phyloP scores from a whole-genome alignment of 495 filamentous ascomycete species.

The Neurospora sp. region DNA sequence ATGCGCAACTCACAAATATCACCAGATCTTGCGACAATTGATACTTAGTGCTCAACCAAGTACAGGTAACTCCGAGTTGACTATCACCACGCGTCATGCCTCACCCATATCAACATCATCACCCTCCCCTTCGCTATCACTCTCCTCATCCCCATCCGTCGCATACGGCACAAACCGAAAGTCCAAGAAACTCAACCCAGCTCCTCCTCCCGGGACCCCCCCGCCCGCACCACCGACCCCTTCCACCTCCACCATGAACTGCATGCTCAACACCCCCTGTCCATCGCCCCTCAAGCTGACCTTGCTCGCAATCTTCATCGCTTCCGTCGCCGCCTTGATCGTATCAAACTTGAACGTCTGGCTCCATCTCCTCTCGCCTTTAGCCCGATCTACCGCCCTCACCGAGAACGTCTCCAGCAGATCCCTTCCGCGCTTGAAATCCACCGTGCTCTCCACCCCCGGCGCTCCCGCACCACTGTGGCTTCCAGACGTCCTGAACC shows the following conservation, averaged over 20 bases:
- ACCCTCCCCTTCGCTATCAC: conserved; percentile 11
- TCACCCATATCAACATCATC: conserved; percentile 11
- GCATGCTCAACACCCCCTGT: conserved; percentile 83
- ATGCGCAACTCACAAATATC: background rate
- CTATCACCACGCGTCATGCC: background rate
- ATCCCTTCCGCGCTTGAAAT: conserved; percentile 67
- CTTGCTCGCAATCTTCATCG: conserved; percentile 85
- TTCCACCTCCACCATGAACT: conserved; percentile 88
- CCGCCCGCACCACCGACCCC: conserved; percentile 15
- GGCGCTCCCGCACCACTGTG: conserved; percentile 36
- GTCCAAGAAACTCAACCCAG: conserved; percentile 30
- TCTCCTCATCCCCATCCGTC: conserved; percentile 29
- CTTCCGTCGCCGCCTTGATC: conserved; percentile 70
- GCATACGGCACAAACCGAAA: conserved; percentile 42
- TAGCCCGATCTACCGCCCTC: conserved; percentile 10
- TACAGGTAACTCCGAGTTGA: background rate
- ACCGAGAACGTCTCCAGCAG: conserved; percentile 71
- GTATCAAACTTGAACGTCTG: conserved; percentile 72
- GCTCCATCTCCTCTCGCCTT: conserved; percentile 25
- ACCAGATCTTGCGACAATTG: background rate
- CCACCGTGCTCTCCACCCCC: conserved; percentile 62
- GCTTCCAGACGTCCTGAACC: conserved; percentile 44
- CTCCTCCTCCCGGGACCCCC: background rate
- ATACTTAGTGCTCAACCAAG: background rate
- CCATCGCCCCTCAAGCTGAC: conserved; percentile 82